Evolutionary conservation across 2,329 filamentous ascomycete species (phyloP).

Genomic region (Ophiostoma angusticollis): DNA sequence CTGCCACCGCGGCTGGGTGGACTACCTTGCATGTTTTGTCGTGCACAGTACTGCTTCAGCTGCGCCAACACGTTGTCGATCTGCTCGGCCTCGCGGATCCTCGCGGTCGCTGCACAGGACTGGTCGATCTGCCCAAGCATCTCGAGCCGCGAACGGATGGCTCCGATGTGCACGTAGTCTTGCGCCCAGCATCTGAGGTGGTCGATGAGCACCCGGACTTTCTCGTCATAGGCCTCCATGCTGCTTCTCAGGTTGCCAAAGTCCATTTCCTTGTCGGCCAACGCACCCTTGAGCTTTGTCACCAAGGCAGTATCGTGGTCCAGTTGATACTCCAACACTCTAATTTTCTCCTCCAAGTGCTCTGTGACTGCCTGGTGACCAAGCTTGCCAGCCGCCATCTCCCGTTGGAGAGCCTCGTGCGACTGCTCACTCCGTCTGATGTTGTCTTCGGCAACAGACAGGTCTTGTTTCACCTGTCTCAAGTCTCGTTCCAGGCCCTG

Average conservation of each 20-base stretch:
- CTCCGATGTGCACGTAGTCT: conserved; percentile 6
- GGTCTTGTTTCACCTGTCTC: conserved; percentile 5
- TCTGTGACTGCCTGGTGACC: not conserved
- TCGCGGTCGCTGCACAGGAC: not conserved
- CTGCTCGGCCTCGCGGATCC: conserved; percentile 8
- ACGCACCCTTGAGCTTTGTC: conserved; percentile 4
- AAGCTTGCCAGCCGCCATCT: conserved; percentile 3
- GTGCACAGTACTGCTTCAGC: conserved; percentile 6
- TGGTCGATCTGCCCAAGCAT: conserved; percentile 6
- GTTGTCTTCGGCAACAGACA: conserved; percentile 9
- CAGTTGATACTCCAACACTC: not conserved
- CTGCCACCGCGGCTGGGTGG: too few species aligned
- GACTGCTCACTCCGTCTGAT: not conserved
- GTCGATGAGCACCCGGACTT: conserved; percentile 3
- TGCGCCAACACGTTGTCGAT: conserved; percentile 4
- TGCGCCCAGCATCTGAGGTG: conserved; percentile 9
- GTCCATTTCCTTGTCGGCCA: conserved; percentile 8
- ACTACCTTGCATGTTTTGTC: too few species aligned
- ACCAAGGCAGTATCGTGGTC: not conserved
- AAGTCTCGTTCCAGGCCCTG: conserved; percentile 11
- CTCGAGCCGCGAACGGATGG: conserved; percentile 7
- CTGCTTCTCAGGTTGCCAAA: not conserved
- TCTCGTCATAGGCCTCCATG: conserved; percentile 8
- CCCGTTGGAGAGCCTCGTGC: conserved; percentile 2
- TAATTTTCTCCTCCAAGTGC: not conserved